Base-by-base conservation (phyloP, 2,329 filamentous ascomycete genomes). In the Dactylonectria estremocensis region DNA sequence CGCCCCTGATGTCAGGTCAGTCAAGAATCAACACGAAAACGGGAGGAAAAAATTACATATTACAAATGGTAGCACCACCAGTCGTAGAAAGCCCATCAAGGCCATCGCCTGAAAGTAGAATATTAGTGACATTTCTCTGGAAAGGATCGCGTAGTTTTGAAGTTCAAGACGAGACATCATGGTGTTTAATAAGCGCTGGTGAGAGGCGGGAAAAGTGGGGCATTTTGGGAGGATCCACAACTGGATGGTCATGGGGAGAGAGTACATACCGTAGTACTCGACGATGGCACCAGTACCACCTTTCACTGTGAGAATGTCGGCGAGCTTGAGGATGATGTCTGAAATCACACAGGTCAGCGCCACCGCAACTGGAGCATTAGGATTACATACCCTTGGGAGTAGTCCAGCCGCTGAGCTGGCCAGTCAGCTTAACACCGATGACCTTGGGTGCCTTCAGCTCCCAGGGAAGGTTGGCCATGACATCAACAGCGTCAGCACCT, bases 251-350 rank as follows among this genome's bases (percentile, higher is more conserved):
- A 28, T 5, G 24, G 7, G 7, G 24, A 28, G 24, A 28, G 24
- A 28, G 24, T 28, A 28, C 24, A 7, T 28, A 1, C 54, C 54
- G 76, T 88, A 85, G 80, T 95, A 95, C 81, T 95, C 93, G 48
- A 95, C 89, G 74, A 97, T 97, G 58, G 92, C 92, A 76, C 95
- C 96, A 80, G 96, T 99, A 77, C 96, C 96, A 81, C 96, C 96
- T 89, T 98, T 98, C 79, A 99, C 96, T 57, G 96, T 98, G 48
- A 98, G 89, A 74, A 97, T 97, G 79, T 95, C 96, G 74, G 96
- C 96, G 72, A 98, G 93, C 91, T 98, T 97, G 66, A 98, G 89
- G 78, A 99, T 99, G 72, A 99, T 94, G 81, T 98, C 95, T 95
- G 72, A 65, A 37, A 4, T 18, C 22, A 28, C 54, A 31, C 43